A percentile compares a stretch with the other conserved stretches of the same genome.
Evolutionary conservation across 169 alveolate genomes (phyloP).

Genomic region (Eimeria falciformis): DNA sequence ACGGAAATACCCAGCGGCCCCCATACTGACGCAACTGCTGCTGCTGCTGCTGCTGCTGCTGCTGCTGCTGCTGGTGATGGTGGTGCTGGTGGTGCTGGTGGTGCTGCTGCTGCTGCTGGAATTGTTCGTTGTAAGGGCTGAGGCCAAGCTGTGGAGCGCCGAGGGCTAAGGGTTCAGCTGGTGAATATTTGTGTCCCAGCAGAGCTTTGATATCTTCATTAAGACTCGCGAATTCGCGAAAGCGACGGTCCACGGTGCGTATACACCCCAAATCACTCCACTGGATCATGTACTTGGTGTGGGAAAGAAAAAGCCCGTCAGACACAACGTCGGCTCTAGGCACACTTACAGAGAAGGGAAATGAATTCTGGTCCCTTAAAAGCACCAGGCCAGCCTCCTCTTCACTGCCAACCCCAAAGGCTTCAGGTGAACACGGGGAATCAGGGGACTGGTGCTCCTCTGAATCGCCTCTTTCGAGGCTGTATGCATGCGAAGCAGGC

Average conservation of each 20-base stretch:
- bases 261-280: not conserved
- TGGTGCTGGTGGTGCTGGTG: not conserved
- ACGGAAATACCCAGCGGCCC: not conserved
- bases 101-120: not conserved
- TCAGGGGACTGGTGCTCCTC: too few species aligned
- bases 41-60: too few species aligned
- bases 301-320: not conserved
- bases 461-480: too few species aligned
- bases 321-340: not conserved
- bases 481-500: too few species aligned
- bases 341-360: not conserved
- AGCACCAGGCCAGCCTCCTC: too few species aligned
- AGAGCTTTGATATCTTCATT: not conserved
- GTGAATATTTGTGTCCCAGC: too few species aligned
- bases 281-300: not conserved
- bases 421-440: too few species aligned
- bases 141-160: not conserved
- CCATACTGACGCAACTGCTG: too few species aligned
- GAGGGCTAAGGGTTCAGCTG: not conserved
- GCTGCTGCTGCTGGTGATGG: not conserved
- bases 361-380: too few species aligned
- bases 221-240: not conserved
- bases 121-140: not conserved
- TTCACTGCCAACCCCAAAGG: too few species aligned
- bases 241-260: not conserved